A percentile compares a stretch with the other conserved stretches of the same genome.
Evolutionary conservation across 352 stramenopile genomes (phyloP).

Genomic region (Globisporangium abappressorium): DNA sequence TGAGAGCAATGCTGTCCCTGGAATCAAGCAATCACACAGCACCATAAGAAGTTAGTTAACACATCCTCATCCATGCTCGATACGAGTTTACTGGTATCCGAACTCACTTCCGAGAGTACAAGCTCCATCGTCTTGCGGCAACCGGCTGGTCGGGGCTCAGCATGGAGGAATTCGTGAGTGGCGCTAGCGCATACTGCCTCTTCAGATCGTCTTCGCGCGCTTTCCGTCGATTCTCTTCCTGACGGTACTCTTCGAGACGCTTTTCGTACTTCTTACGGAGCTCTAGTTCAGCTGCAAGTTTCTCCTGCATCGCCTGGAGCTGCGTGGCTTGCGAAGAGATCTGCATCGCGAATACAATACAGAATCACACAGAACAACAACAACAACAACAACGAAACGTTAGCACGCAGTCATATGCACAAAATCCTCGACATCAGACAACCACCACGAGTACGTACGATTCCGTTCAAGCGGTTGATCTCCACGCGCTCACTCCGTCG

Average conservation of each 20-base stretch:
- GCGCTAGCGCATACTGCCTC: conserved; percentile 33
- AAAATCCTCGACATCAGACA: neutral
- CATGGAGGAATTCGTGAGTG: conserved; percentile 24
- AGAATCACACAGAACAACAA: neutral
- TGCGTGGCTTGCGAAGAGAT: conserved; percentile 61
- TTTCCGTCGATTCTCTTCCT: conserved; percentile 51
- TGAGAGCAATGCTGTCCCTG: conserved; percentile 33
- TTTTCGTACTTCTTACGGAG: conserved; percentile 78
- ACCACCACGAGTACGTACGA: conserved; percentile 31
- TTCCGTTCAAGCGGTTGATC: conserved; percentile 52
- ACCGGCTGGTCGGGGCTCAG: conserved; percentile 39
- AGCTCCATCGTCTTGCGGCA: conserved; percentile 57
- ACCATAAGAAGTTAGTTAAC: neutral
- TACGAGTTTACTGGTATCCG: neutral
- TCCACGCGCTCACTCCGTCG: conserved; percentile 57
- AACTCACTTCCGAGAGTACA: conserved; percentile 66
- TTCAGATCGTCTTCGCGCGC: conserved; percentile 50
- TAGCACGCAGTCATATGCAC: neutral
- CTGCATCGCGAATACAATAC: conserved; percentile 19
- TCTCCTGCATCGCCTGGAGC: conserved; percentile 66
- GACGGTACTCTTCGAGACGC: conserved; percentile 65
- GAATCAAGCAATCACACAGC: conserved; percentile 8
- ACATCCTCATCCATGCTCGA: neutral
- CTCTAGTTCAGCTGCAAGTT: conserved; percentile 57
- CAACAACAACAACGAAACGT: neutral